Base-by-base conservation (phyloP, 176 grass and related monocot genomes). In the Raddia guianensis region DNA sequence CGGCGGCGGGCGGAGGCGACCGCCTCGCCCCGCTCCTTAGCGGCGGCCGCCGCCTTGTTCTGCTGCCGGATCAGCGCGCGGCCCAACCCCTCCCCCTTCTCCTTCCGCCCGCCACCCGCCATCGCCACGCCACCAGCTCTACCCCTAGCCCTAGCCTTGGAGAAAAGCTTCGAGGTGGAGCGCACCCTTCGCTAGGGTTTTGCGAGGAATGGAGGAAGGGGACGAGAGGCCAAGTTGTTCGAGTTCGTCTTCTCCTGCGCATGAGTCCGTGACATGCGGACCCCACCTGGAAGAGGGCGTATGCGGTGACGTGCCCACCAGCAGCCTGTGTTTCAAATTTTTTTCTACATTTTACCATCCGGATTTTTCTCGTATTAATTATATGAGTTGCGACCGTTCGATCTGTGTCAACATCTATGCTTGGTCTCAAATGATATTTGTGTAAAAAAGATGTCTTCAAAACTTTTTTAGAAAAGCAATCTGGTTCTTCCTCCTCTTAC, bases 1-100 rank as follows among this genome's bases (percentile, higher is more conserved):
- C 85, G 80, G 77, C 87, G 87, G 50, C 79, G 83, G 35, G 76
- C 71, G 73, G 71, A 86, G 54, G 71, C 60, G 7, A 88, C 68
- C 46, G 82, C 94, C 11, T 86, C 82, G 21, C 94, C 91, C 49
- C 91, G 87, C 82, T 94, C 94, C 85, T 85, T 91, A 19, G 89
- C 79, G n/a, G 88, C 77, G 32, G 71, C 76, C 16, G 74, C 88
- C 81, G 75, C 86, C 79, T 85, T 86, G 87, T 97, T 93, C 59
- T 87, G 84, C 73, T 97, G 84, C 50, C 74, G 87, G 50, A 97
- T 93, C 51, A 97, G 76, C 51, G 91, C 85, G 2, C 87, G 89
- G 18, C 94, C 91, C 49, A 97, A 64, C 16, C 83, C 89, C 74
- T 85, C 90, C 54, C 87, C 60, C 69, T 80, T 89, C 50, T 90